These are phyloP conservation scores for Magnolia sinica DNA, from an alignment of 164 flowering plant genomes.

Conservation along the genomic window DNA sequence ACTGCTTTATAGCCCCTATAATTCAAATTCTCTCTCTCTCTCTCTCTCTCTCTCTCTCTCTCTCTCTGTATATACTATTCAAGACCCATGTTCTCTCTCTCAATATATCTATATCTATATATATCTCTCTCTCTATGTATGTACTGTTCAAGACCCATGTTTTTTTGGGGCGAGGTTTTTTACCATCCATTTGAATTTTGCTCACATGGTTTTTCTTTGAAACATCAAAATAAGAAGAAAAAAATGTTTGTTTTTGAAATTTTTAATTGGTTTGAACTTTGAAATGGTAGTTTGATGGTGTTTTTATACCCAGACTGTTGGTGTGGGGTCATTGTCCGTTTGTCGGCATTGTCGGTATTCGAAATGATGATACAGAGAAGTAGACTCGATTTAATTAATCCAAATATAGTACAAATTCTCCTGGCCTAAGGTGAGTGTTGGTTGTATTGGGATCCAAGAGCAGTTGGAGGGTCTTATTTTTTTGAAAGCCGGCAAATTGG, in stretches of 20 bases:
- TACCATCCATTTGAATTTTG: not conserved
- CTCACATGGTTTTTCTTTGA: conserved; percentile 3
- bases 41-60: not conserved
- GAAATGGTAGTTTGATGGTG: conserved; percentile 19
- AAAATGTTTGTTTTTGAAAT: not conserved
- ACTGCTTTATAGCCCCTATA: conserved; percentile 52
- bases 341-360: conserved; percentile 50
- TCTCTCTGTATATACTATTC: not conserved
- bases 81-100: no score
- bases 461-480: conserved; percentile 6
- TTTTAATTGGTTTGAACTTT: conserved; percentile 13
- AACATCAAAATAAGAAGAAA: not conserved
- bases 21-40: conserved; percentile 1
- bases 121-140: no score
- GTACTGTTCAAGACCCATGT: not conserved
- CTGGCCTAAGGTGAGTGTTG: conserved; percentile 2
- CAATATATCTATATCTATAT: no score
- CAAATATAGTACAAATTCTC: conserved; percentile 13
- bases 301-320: not conserved
- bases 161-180: not conserved
- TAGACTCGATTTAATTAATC: conserved; percentile 10
- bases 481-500: conserved; percentile 1
- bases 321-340: conserved; percentile 59
- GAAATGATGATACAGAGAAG: conserved; percentile 22
- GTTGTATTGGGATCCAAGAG: conserved; percentile 3